Percentiles rank a stretch among this genome's conserved stretches.
Evolutionary conservation across 2,329 filamentous ascomycete species (phyloP).

Genomic region (Nothophoma quercina): DNA sequence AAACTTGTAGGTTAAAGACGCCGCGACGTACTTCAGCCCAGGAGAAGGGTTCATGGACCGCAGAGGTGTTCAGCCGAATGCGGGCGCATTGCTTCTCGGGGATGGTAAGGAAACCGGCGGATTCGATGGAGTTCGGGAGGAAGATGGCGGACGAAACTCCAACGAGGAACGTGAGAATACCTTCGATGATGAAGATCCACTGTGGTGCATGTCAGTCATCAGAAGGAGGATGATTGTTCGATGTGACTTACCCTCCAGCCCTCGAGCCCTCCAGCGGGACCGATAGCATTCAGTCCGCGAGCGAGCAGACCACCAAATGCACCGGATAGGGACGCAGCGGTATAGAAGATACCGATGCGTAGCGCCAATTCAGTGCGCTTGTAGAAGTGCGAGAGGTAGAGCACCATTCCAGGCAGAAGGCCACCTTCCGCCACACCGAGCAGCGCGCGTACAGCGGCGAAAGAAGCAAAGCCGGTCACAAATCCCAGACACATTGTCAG

Average conservation of each 20-base stretch:
- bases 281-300: slow-evolving; percentile 67
- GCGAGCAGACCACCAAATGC: slow-evolving; percentile 71
- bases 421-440: slow-evolving; percentile 71
- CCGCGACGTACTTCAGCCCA: slow-evolving; percentile 71
- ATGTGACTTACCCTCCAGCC: slow-evolving; percentile 57
- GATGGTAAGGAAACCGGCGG: slow-evolving; percentile 61
- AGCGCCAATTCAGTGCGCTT: slow-evolving; percentile 66
- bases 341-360: slow-evolving; percentile 73
- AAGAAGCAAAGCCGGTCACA: slow-evolving; percentile 62
- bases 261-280: slow-evolving; percentile 60
- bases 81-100: slow-evolving; percentile 62
- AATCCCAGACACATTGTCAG: slow-evolving; percentile 66
- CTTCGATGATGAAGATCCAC: slow-evolving; percentile 70
- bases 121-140: slow-evolving; percentile 64
- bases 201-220: slow-evolving; percentile 33
- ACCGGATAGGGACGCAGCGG: slow-evolving; percentile 69
- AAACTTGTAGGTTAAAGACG: slow-evolving; percentile 66
- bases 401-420: slow-evolving; percentile 70
- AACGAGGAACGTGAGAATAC: slow-evolving; percentile 61
- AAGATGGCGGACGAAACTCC: slow-evolving; percentile 61
- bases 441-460: slow-evolving; percentile 67
- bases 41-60: slow-evolving; percentile 57
- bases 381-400: slow-evolving; percentile 72
- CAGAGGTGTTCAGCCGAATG: slow-evolving; percentile 51
- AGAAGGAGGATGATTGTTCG: too few relatives aligned